Evolutionary conservation across 192 early-diverging fungal species (phyloP).

Genomic region (Backusella luteola): DNA sequence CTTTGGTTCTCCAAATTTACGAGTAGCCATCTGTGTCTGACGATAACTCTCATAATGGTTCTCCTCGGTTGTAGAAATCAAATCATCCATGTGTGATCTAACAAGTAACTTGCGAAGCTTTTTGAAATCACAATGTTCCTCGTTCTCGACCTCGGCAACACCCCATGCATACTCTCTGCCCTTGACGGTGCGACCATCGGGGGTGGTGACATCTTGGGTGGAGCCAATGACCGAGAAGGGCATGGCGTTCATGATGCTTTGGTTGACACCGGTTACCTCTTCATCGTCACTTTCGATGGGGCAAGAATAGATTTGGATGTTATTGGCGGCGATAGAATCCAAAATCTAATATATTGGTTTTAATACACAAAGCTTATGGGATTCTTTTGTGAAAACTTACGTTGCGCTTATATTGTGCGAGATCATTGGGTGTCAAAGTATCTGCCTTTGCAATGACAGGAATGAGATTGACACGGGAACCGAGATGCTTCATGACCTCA

Average conservation of each 20-base stretch:
- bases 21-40: conserved; percentile 81
- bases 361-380: conserved; percentile 15
- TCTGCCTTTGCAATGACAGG: conserved; percentile 93
- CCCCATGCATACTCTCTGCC: conserved; percentile 94
- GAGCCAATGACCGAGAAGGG: conserved; percentile 96
- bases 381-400: conserved; percentile 28
- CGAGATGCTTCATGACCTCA: conserved; percentile 92
- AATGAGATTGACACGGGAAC: conserved; percentile 88
- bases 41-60: conserved; percentile 94
- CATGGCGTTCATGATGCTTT: conserved; percentile 84
- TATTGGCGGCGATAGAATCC: conserved; percentile 75
- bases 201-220: conserved; percentile 75
- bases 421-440: conserved; percentile 81
- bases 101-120: conserved; percentile 85
- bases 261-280: conserved; percentile 68
- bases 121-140: conserved; percentile 93
- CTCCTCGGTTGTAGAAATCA: conserved; percentile 92
- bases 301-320: conserved; percentile 80
- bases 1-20: conserved; percentile 84
- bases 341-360: conserved; percentile 46
- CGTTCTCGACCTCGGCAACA: conserved; percentile 94
- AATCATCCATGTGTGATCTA: conserved; percentile 94
- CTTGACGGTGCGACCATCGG: conserved; percentile 83
- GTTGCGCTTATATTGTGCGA: conserved; percentile 80
- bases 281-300: conserved; percentile 81